Evolutionary conservation across 495 filamentous ascomycete species (phyloP).

Genomic region (Aspergillus kassunensis): DNA sequence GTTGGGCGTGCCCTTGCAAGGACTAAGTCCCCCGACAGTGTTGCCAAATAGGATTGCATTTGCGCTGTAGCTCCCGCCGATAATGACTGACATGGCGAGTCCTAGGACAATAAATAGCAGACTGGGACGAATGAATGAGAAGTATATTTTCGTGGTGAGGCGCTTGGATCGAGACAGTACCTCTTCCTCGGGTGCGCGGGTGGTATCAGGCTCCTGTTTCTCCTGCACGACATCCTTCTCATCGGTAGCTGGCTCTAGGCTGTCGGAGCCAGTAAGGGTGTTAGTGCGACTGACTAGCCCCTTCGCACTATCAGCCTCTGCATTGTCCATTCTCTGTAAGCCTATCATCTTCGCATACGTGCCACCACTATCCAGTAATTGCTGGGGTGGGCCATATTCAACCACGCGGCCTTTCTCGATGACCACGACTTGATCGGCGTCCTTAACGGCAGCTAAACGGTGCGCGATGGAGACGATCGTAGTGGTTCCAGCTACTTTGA

Average conservation of each 20-base stretch:
- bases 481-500: conserved; percentile 25
- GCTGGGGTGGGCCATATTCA: conserved; percentile 38
- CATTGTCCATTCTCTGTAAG: conserved; percentile 15
- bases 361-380: conserved; percentile 23
- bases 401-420: conserved; percentile 28
- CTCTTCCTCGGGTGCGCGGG: too few species aligned
- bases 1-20: conserved; percentile 29
- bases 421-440: conserved; percentile 36
- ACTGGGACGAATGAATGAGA: too few species aligned
- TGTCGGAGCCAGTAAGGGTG: too few species aligned
- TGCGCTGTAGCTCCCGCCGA: conserved; percentile 42
- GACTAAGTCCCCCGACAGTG: conserved; percentile 38
- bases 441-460: conserved; percentile 42
- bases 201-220: too few species aligned
- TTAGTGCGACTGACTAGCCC: too few species aligned
- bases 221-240: too few species aligned
- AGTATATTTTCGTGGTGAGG: too few species aligned
- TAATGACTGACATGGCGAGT: conserved; percentile 18
- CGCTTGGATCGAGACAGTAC: too few species aligned
- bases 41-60: conserved; percentile 51
- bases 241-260: too few species aligned
- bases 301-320: too few species aligned
- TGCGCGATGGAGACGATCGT: conserved; percentile 48
- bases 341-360: conserved; percentile 16
- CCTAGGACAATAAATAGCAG: conserved; percentile 1